A percentile compares a stretch with the other conserved stretches of the same genome.
Conservation (phyloP, 768 basidiomycete genomes). For the Rhodotorula sphaerocarpa region DNA sequence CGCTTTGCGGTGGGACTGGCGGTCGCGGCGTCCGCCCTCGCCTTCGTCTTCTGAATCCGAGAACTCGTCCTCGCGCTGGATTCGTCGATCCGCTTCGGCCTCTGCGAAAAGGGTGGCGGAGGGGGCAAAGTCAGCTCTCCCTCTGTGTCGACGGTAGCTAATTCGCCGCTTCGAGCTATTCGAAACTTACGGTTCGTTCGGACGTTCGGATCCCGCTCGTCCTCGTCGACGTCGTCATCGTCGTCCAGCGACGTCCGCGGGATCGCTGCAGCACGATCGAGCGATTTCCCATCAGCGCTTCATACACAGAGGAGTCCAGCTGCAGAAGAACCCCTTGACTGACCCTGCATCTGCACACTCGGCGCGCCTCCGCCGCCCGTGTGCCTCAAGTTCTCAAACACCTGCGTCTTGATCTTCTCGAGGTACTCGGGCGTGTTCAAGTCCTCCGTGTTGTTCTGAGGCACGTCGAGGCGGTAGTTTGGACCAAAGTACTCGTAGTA, state of each 20-base stretch:
- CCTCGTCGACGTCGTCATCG: constrained; percentile 79
- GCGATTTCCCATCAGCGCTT: not conserved
- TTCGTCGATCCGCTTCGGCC: constrained; percentile 66
- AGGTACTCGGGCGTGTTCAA: constrained; percentile 87
- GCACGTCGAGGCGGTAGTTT: constrained; percentile 90
- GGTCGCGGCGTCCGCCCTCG: constrained; percentile 47
- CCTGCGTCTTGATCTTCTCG: constrained; percentile 81
- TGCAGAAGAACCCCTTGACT: constrained; percentile 22
- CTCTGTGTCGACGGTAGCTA: too few species aligned
- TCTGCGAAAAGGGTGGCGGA: constrained; percentile 40
- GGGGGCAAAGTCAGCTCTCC: too few species aligned
- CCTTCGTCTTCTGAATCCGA: constrained; percentile 99
- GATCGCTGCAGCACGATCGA: constrained; percentile 54
- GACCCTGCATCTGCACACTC: constrained; percentile 83
- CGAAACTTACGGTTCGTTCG: constrained; percentile 56
- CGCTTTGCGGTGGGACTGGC: constrained; percentile 9
- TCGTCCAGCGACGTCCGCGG: constrained; percentile 73
- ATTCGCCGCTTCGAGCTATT: too few species aligned
- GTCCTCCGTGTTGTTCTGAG: constrained; percentile 87
- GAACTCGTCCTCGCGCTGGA: constrained; percentile 77
- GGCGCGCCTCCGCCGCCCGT: constrained; percentile 66
- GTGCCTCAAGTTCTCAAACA: constrained; percentile 80
- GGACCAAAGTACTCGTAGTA: constrained; percentile 99
- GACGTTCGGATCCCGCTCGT: constrained; percentile 65
- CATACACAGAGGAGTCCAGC: not conserved